A percentile compares a stretch with the other conserved stretches of the same genome.
These are phyloP conservation scores for Arthromyces matolae DNA, from an alignment of 768 basidiomycete species.

Conservation along the genomic window DNA sequence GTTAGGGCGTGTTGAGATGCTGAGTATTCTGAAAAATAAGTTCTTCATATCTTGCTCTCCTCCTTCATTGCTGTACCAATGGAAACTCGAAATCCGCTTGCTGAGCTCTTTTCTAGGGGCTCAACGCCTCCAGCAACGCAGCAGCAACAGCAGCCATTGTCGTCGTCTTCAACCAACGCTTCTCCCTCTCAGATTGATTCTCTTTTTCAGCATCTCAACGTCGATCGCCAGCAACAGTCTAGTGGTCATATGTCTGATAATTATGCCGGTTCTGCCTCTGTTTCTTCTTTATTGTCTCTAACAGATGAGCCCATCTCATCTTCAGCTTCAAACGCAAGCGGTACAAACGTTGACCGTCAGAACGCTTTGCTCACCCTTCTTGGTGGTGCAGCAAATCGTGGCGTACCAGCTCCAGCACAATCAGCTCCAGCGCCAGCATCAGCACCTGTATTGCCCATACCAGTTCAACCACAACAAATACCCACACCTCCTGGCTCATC, in stretches of 20 bases:
- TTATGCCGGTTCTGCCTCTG: slow-evolving; percentile 32
- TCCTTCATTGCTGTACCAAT: slow-evolving; percentile 23
- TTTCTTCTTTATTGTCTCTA: slow-evolving; percentile 41
- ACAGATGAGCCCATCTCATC: slow-evolving; percentile 43
- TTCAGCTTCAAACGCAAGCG: slow-evolving; percentile 37
- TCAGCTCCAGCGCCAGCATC: not conserved
- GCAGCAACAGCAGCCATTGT: too few relatives aligned
- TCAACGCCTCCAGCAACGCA: slow-evolving; percentile 58
- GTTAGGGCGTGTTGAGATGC: slow-evolving; percentile 35
- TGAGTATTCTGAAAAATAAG: slow-evolving; percentile 20
- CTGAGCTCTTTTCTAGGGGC: slow-evolving; percentile 53
- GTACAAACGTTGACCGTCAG: slow-evolving; percentile 60
- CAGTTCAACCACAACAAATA: slow-evolving; percentile 62
- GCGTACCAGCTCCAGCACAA: slow-evolving; percentile 22
- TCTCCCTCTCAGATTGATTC: slow-evolving; percentile 64
- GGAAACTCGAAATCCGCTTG: slow-evolving; percentile 41
- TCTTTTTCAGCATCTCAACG: slow-evolving; percentile 56
- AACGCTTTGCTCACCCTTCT: slow-evolving; percentile 72
- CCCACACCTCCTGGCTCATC: slow-evolving; percentile 68
- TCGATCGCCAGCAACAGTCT: slow-evolving; percentile 33
- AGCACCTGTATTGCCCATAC: slow-evolving; percentile 22
- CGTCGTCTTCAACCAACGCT: slow-evolving; percentile 39
- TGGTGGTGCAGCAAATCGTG: slow-evolving; percentile 36
- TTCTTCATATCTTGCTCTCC: slow-evolving; percentile 13
- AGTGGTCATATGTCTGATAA: slow-evolving; percentile 19